Conservation (phyloP, 805 yeast species). For the Saturnispora diversa region DNA sequence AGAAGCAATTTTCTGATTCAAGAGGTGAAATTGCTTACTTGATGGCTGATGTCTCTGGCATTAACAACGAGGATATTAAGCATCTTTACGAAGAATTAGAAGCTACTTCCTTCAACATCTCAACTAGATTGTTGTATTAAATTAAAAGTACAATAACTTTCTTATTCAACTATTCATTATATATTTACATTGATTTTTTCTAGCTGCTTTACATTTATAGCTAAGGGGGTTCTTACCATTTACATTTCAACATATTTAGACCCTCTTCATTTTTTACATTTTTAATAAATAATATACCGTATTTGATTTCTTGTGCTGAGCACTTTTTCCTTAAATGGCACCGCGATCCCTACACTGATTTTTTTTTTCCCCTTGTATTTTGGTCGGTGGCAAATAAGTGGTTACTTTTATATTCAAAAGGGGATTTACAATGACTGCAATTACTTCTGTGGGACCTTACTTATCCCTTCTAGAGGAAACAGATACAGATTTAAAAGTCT, state of each 20-base stretch:
- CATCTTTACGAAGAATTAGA: constrained; percentile 76
- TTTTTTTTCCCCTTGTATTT: too few species aligned
- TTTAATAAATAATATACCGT: too few species aligned
- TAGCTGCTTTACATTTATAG: too few species aligned
- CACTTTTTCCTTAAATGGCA: too few species aligned
- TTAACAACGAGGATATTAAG: constrained; percentile 74
- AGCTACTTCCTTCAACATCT: constrained; percentile 82
- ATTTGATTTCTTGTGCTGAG: too few species aligned
- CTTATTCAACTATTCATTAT: too few species aligned
- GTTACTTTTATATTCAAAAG: background rate
- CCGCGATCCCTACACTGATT: too few species aligned
- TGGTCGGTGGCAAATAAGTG: constrained; percentile 10
- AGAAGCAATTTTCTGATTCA: constrained; percentile 96
- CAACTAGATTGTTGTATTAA: constrained; percentile 82
- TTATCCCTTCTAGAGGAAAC: constrained; percentile 82
- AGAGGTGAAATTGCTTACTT: constrained; percentile 92
- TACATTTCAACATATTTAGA: too few species aligned
- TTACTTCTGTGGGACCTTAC: constrained; percentile 82
- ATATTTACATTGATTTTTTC: too few species aligned
- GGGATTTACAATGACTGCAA: constrained; percentile 22
- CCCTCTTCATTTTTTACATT: too few species aligned
- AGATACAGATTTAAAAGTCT: constrained; percentile 66
- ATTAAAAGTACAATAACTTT: too few species aligned
- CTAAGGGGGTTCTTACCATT: too few species aligned
- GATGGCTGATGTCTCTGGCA: constrained; percentile 94